Evolutionary conservation across 176 grass and related monocot genomes (phyloP).

Genomic region (Zoysia japonica): DNA sequence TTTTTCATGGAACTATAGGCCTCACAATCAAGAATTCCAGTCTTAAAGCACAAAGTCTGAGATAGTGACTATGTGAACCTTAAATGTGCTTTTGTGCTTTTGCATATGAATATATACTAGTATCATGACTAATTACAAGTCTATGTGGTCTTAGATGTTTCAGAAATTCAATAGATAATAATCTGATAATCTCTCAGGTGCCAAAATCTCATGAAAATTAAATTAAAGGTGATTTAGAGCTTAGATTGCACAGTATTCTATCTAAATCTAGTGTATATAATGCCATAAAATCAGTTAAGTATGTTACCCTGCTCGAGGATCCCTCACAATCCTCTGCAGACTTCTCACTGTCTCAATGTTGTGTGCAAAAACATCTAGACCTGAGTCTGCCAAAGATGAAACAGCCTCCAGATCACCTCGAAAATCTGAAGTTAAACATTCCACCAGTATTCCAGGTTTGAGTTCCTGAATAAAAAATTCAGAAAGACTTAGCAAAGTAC

Average conservation of each 20-base stretch:
- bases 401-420: conserved; percentile 78
- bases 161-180: background rate
- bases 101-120: background rate
- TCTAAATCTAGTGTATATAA: background rate
- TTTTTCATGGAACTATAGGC: background rate
- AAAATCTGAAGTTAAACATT: conserved; percentile 92
- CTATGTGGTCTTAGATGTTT: background rate
- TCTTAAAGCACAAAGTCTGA: background rate
- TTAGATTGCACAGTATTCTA: background rate
- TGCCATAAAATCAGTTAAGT: background rate
- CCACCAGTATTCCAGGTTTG: conserved; percentile 85
- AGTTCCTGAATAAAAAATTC: conserved; percentile 52
- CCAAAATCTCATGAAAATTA: background rate
- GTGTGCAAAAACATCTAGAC: conserved; percentile 88
- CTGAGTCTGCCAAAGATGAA: conserved; percentile 66
- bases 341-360: conserved; percentile 93
- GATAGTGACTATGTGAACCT: background rate
- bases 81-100: background rate
- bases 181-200: conserved; percentile 2
- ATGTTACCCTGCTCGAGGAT: conserved; percentile 83
- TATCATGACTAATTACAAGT: background rate
- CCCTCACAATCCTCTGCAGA: conserved; percentile 83
- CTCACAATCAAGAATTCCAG: background rate
- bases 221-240: background rate
- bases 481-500: background rate